Evolutionary conservation across 2,329 filamentous ascomycete species (phyloP), one percentile per base, ranked within the genome.

Genomic region (Alternaria sp.): DNA sequence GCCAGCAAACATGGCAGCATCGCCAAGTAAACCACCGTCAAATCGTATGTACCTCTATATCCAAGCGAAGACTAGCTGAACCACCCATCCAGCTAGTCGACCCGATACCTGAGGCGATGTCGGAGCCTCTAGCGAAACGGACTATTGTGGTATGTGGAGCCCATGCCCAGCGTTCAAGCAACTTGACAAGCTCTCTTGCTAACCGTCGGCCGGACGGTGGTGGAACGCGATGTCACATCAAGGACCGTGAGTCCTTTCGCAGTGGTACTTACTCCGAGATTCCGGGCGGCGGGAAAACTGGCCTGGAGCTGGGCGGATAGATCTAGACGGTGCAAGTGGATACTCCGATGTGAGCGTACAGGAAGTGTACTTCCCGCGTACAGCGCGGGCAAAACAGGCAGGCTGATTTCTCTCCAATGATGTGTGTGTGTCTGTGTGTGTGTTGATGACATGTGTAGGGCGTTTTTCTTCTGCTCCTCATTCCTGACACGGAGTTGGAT

Each of bases 1-100:
- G 32, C 10, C 34, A 38, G 16, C 14, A 5, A 11, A 16, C 36
- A 40, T 36, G 32, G 46, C 32, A 50, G 32, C 30, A 38, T 38
- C 30, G 46, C 46, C 46, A 50, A 50, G 46, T 6, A 36, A 38
- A 25, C 46, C 46, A 27, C 32, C 20, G 20, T n/a, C 8, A 6
- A 36, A 38, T 12, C 30, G 32, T 38, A 20, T 50, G 6, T 6
- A 34, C 32, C 14, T 36, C 5, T 50, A 50, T 50, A 50, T 27
- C 46, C 46, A 50, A 50, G 46, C 46, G 46, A 50, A 36, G 14
- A 36, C 30, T 36, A 25, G 30, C 46, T 30, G 25, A 34, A 34
- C 30, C 12, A 36, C 1, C 18, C 16, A 16, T 16, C n/a, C 28
- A 49, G 28, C 45, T n/a, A 49, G 45, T 18, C 45, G n/a, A 28